Evolutionary conservation across 192 early-diverging fungal species (phyloP), one percentile per base, ranked within the genome.

Genomic region (Helicostylum pulchrum): DNA sequence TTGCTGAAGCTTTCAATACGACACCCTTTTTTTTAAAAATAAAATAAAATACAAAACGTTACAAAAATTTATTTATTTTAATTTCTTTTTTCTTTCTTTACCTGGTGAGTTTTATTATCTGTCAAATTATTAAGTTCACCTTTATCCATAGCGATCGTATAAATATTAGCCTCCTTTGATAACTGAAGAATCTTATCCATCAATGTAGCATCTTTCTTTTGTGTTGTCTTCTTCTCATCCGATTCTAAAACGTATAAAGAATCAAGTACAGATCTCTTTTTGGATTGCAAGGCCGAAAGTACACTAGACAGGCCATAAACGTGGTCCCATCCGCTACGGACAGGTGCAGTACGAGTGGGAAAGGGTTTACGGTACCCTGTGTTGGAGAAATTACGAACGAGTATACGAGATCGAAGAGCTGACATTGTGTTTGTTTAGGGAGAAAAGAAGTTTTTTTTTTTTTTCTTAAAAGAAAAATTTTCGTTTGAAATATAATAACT

Each of bases 91-190:
- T 32, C 15, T 20, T 47, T 43, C 21, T 8, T 31, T 77, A 79
- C 80, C 65, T 83, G 82, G 50, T 83, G 82, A 26, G 82, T 79
- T 23, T 76, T 67, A 26, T 80, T 74, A 3, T 66, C 68, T 26
- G 75, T 69, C 66, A 83, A 42, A 36, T 75, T 75, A 32, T 80
- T 83, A 17, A 83, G 49, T 12, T 71, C 55, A 12, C 78, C 75
- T 51, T 83, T 83, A 12, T 72, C 69, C 4, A 64, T 66, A 39
- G 42, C 63, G 2, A 67, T 17, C 0, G 75, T 61, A 9, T 60
- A 63, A 23, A 83, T 64, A 15, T 23, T 6, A 21, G 52, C 2
- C 66, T 69, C 19, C 45, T 51, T 56, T 36, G 54, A 14, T 3
- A 21, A 7, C 4, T 44, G n/a, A 17, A 49, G 14, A 2, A 48